Evolutionary conservation across 495 filamentous ascomycete genomes (phyloP).

Genomic region (Talaromyces stipitatus): DNA sequence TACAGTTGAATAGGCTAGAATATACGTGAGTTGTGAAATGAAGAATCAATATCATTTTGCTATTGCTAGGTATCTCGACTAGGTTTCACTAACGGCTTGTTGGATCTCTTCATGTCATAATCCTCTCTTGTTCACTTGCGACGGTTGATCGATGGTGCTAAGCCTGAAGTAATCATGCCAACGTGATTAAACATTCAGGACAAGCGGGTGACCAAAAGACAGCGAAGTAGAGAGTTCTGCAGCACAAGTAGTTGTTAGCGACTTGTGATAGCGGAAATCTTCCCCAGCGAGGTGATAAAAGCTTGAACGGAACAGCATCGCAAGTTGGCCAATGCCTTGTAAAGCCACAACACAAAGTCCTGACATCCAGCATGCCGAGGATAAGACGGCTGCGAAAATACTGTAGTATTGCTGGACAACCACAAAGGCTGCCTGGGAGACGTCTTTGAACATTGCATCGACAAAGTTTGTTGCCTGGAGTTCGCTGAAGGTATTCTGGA

Average conservation of each 20-base stretch:
- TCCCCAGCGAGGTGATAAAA: not conserved
- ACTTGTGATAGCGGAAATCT: not conserved
- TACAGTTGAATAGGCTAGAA: no score
- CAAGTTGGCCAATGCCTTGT: not conserved
- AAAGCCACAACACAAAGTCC: not conserved
- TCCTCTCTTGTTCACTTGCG: not conserved
- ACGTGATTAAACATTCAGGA: not conserved
- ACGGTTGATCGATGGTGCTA: not conserved
- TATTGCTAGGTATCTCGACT: no score
- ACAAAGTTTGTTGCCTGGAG: not conserved
- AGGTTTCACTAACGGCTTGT: no score
- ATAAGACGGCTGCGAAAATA: not conserved
- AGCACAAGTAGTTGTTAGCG: not conserved
- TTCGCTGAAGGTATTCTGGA: not conserved
- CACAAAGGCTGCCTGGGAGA: not conserved
- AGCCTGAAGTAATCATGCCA: not conserved
- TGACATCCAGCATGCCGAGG: not conserved
- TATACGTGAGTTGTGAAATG: no score
- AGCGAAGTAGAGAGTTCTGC: not conserved
- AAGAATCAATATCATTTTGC: no score
- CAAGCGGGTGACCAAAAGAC: not conserved
- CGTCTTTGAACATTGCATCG: not conserved
- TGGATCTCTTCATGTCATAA: not conserved
- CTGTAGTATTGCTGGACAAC: not conserved
- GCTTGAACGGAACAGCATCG: not conserved